These are phyloP conservation scores for Stemphylium beticola DNA, from an alignment of 2,329 filamentous ascomycete genomes.

Conservation along the genomic window DNA sequence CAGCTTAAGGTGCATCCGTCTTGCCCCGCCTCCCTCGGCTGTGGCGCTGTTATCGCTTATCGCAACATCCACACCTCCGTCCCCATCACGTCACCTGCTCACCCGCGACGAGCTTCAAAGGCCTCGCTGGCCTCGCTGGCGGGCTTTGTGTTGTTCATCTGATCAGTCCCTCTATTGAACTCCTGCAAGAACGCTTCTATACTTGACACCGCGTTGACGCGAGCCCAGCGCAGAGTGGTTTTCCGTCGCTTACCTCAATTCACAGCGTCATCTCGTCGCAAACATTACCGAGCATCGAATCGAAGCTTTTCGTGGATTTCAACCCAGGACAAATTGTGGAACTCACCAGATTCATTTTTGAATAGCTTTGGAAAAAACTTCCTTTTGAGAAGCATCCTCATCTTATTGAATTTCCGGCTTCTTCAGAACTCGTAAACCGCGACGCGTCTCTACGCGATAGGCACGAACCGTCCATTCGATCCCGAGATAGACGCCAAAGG, in stretches of 20 bases:
- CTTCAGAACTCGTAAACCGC: too few relatives aligned
- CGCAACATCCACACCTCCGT: constrained; percentile 10
- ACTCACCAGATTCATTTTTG: too few relatives aligned
- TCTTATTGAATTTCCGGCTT: too few relatives aligned
- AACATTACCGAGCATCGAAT: background rate
- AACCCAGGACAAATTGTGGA: background rate
- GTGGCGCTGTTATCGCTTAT: constrained; percentile 34
- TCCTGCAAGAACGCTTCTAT: background rate
- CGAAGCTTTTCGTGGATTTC: background rate
- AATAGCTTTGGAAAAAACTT: background rate
- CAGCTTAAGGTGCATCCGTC: constrained; percentile 4
- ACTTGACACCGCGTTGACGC: background rate
- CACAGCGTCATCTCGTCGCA: background rate
- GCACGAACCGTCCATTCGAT: background rate
- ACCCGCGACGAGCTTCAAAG: constrained; percentile 5
- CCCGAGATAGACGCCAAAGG: background rate
- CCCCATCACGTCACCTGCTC: constrained; percentile 31
- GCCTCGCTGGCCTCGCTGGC: background rate
- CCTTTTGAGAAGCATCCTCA: background rate
- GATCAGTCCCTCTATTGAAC: background rate
- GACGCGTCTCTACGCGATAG: background rate
- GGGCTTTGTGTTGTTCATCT: background rate
- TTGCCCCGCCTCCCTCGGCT: constrained; percentile 21
- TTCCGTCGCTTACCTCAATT: background rate
- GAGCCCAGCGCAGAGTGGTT: background rate